A percentile compares a stretch with the other conserved stretches of the same genome.
These are phyloP conservation scores for Hypomontagnella submonticulosa DNA, from an alignment of 495 filamentous ascomycete species.

Conservation along the genomic window DNA sequence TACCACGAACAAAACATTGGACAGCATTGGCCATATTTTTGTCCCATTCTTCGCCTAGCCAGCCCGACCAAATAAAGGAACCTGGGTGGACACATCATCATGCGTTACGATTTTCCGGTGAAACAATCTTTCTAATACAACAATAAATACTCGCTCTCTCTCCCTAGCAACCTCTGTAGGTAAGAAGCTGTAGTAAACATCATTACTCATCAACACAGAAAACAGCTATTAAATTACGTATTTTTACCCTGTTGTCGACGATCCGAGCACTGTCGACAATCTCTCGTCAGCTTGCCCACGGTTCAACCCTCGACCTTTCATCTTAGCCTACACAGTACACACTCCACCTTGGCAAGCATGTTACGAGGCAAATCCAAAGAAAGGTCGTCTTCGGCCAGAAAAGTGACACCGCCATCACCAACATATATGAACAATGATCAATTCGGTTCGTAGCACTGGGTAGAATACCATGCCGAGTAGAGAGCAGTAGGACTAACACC, in stretches of 20 bases:
- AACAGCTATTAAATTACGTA: conserved; percentile 17
- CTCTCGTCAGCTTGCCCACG: conserved; percentile 5
- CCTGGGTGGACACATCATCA: conserved; percentile 45
- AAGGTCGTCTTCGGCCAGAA: conserved; percentile 53
- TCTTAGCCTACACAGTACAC: conserved; percentile 12
- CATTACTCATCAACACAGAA: conserved; percentile 26
- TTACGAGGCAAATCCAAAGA: conserved; percentile 46
- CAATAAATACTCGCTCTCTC: conserved; percentile 32
- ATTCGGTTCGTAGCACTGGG: conserved; percentile 71
- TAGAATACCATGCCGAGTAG: conserved; percentile 34
- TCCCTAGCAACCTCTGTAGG: conserved; percentile 33
- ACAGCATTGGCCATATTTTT: conserved; percentile 35
- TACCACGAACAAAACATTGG: conserved; percentile 38
- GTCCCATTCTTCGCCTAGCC: conserved; percentile 28
- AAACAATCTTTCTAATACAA: conserved; percentile 35
- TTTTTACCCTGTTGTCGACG: conserved; percentile 2
- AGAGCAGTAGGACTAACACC: conserved; percentile 39
- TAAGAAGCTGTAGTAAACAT: conserved; percentile 34
- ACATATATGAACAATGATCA: conserved; percentile 89
- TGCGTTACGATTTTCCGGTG: conserved; percentile 43
- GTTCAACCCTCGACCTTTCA: conserved; percentile 6
- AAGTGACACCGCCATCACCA: conserved; percentile 77
- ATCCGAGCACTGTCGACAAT: conserved; percentile 14
- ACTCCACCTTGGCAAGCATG: conserved; percentile 30
- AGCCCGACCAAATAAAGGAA: conserved; percentile 40